Conservation (phyloP, 805 yeast genomes). For the Lipomyces mesembrius region DNA sequence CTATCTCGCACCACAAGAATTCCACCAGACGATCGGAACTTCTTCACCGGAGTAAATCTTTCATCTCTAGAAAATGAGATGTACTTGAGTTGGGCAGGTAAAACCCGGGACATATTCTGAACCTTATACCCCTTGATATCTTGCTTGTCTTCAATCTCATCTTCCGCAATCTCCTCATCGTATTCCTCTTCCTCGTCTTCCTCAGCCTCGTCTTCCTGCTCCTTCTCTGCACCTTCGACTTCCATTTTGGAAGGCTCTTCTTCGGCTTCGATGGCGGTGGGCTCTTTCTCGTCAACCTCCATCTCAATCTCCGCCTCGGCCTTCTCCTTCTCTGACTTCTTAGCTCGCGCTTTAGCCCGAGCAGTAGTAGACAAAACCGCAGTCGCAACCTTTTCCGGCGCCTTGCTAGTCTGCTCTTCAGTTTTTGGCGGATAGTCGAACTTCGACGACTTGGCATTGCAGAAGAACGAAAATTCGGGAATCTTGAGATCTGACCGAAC, state of each 20-base stretch:
- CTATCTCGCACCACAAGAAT: slow-evolving; percentile 71
- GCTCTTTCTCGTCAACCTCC: slow-evolving; percentile 47
- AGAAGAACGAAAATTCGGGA: slow-evolving; percentile 79
- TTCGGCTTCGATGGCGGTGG: slow-evolving; percentile 30
- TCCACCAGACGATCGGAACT: slow-evolving; percentile 55
- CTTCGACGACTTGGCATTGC: slow-evolving; percentile 76
- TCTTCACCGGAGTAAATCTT: slow-evolving; percentile 82
- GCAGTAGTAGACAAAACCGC: slow-evolving; percentile 95
- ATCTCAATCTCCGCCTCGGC: slow-evolving; percentile 46
- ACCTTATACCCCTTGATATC: slow-evolving; percentile 70
- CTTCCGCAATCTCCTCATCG: slow-evolving; percentile 35
- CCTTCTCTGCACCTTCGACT: slow-evolving; percentile 38
- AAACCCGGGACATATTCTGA: slow-evolving; percentile 80
- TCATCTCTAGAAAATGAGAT: slow-evolving; percentile 75
- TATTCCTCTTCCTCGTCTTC: slow-evolving; percentile 46
- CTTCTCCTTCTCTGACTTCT: slow-evolving; percentile 61
- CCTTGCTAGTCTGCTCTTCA: slow-evolving; percentile 77
- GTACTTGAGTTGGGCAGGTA: slow-evolving; percentile 85
- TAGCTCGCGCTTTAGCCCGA: slow-evolving; percentile 91
- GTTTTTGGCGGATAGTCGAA: slow-evolving; percentile 90
- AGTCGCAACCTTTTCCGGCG: slow-evolving; percentile 85
- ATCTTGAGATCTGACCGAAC: slow-evolving; percentile 82
- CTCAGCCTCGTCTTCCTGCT: slow-evolving; percentile 43
- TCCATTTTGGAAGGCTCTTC: slow-evolving; percentile 38
- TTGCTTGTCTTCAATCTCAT: slow-evolving; percentile 55